Evolutionary conservation across 2,329 filamentous ascomycete species (phyloP), one percentile per base, ranked within the genome.

Genomic region (Eurotiales sp.): DNA sequence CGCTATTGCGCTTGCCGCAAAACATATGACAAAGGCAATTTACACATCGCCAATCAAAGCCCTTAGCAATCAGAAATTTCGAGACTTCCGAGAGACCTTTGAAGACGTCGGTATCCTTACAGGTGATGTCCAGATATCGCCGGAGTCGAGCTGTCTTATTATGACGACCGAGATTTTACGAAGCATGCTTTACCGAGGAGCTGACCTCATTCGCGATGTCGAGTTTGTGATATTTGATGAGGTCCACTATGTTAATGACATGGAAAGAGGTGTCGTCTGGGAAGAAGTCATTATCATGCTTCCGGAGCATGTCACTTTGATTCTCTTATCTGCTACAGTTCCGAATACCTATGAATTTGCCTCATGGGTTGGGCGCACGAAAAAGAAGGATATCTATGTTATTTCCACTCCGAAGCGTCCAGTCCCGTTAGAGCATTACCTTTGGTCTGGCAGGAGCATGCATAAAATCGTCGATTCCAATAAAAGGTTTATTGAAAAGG

Each of bases 221-320:
- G 93, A 99, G 59, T 99, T 95, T 67, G 93, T 99, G 60, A 96
- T 99, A 44, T 99, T 99, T 56, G 93, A 99, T 63, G 93, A 99
- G 70, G 93, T 99, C 2, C 93, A 99, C 71, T 99, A 99, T 66
- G 92, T 99, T 58, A 99, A 97, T 65, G 93, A 99, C 67, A 80
- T 87, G 22, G 93, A 97, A 68, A 83, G 93, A 71, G 93, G 93
- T 63, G 93, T 99, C 5, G 93, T 99, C 0, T 99, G 93, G 93
- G 93, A 99, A 70, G 93, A 99, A 71, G 93, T 99, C 62, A 99
- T 99, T 64, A 99, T 99, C 63, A 97, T 99, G 93, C 79, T 99
- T 50, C 93, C 93, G 0, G 91, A 96, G 66, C 93, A 99, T 71
- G 90, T 99, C 34, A 95, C 93, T 2, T 79, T 99, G 19, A 99